These are phyloP conservation scores for Fusarium nematophilum DNA, from an alignment of 2,329 filamentous ascomycete species.

Conservation along the genomic window DNA sequence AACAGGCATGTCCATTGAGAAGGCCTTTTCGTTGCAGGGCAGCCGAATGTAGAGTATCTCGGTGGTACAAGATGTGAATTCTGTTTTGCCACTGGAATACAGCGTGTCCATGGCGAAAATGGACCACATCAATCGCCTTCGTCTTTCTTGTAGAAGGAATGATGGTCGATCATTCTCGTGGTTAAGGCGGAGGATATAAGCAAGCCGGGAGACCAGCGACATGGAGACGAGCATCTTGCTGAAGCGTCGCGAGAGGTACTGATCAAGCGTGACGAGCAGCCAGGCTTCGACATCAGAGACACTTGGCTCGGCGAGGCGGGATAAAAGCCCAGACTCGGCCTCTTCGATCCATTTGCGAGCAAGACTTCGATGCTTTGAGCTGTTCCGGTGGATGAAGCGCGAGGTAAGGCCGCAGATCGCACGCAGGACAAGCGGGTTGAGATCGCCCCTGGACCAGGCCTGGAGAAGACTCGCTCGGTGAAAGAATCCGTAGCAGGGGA, in stretches of 20 bases:
- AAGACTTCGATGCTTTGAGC: not conserved
- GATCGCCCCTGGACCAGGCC: conserved; percentile 20
- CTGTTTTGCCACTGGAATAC: conserved; percentile 22
- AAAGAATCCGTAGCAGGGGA: conserved; percentile 23
- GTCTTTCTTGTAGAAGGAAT: conserved; percentile 31
- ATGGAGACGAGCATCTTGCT: conserved; percentile 38
- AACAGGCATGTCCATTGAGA: conserved; percentile 15
- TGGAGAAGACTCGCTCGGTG: conserved; percentile 24
- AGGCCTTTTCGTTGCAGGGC: conserved; percentile 15
- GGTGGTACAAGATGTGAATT: conserved; percentile 17
- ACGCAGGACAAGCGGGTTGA: conserved; percentile 5
- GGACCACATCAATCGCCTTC: conserved; percentile 38
- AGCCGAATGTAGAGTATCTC: conserved; percentile 14
- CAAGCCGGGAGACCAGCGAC: conserved; percentile 23
- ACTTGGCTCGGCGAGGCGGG: conserved; percentile 16
- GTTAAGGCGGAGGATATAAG: conserved; percentile 37
- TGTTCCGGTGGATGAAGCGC: not conserved
- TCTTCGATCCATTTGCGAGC: conserved; percentile 30
- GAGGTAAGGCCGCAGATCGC: conserved; percentile 22
- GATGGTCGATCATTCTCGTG: conserved; percentile 27
- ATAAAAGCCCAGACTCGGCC: conserved; percentile 26
- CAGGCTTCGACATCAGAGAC: conserved; percentile 38
- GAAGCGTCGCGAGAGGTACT: conserved; percentile 33
- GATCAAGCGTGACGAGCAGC: conserved; percentile 34
- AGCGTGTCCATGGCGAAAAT: conserved; percentile 29